These are phyloP conservation scores for Paracoccidioides brasiliensis DNA, from an alignment of 2,329 filamentous ascomycete species.

Conservation along the genomic window DNA sequence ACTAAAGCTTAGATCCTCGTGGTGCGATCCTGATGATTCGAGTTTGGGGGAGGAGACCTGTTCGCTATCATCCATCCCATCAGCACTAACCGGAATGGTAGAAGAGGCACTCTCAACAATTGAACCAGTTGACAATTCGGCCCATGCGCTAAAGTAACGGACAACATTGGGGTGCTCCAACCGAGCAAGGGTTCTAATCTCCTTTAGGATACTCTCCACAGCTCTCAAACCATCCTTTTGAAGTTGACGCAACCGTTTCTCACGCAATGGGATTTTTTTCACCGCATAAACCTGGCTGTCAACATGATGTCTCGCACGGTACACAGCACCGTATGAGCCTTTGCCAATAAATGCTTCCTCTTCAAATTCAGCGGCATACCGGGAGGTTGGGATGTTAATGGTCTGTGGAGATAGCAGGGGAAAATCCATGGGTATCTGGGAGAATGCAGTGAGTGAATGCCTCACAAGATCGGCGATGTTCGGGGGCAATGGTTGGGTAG, in stretches of 20 bases:
- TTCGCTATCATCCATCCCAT: not conserved
- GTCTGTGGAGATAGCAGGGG: slow-evolving; percentile 7
- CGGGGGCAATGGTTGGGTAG: slow-evolving; percentile 1
- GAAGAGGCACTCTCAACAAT: not conserved
- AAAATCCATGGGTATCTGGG: slow-evolving; percentile 6
- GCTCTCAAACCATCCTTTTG: slow-evolving; percentile 39
- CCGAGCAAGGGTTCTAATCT: slow-evolving; percentile 48
- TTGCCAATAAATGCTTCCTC: slow-evolving; percentile 46
- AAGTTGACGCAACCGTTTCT: slow-evolving; percentile 39
- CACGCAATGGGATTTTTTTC: slow-evolving; percentile 50
- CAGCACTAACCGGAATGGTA: not conserved
- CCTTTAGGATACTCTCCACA: slow-evolving; percentile 44
- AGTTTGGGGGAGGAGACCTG: slow-evolving; percentile 7
- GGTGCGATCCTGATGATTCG: slow-evolving; percentile 4
- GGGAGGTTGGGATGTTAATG: slow-evolving; percentile 17
- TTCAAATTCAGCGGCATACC: slow-evolving; percentile 39
- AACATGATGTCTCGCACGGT: slow-evolving; percentile 46
- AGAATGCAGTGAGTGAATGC: slow-evolving; percentile 12
- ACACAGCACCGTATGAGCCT: slow-evolving; percentile 54
- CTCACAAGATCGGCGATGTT: slow-evolving; percentile 10
- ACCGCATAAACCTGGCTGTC: slow-evolving; percentile 52
- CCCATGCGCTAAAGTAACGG: slow-evolving; percentile 52
- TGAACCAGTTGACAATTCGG: slow-evolving; percentile 33
- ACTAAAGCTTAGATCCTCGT: slow-evolving; percentile 22
- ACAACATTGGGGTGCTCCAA: slow-evolving; percentile 55